Evolutionary conservation across 768 basidiomycete species (phyloP).

Genomic region (Pluteus cervinus): DNA sequence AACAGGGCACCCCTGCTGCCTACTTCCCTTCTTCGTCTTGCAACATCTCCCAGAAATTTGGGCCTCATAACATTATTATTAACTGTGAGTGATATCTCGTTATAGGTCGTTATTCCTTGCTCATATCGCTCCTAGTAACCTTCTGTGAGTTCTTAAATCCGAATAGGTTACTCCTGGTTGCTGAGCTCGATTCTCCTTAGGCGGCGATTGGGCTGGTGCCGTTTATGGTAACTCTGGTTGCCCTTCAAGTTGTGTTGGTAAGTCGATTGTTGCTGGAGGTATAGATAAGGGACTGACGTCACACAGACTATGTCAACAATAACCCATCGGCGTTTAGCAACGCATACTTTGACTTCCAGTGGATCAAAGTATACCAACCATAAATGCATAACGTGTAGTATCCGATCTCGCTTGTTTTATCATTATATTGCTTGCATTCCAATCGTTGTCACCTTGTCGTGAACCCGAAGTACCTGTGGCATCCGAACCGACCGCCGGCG

Average conservation of each 20-base stretch:
- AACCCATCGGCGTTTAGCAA: conserved; percentile 61
- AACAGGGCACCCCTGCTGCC: conserved; percentile 52
- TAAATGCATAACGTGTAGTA: too few relatives aligned
- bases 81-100: conserved; percentile 31
- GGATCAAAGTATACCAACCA: conserved; percentile 45
- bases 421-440: too few relatives aligned
- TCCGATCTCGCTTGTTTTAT: too few relatives aligned
- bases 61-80: conserved; percentile 58
- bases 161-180: background rate
- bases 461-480: too few relatives aligned
- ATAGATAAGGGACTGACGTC: too few relatives aligned
- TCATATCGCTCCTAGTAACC: conserved; percentile 30
- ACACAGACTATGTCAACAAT: conserved; percentile 62
- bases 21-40: conserved; percentile 58
- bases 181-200: conserved; percentile 17
- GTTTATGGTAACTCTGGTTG: conserved; percentile 43
- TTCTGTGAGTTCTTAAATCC: conserved; percentile 43
- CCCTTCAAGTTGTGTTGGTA: conserved; percentile 46
- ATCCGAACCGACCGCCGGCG: too few relatives aligned
- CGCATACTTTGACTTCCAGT: conserved; percentile 69
- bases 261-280: conserved; percentile 14
- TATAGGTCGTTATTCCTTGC: background rate
- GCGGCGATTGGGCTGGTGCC: conserved; percentile 54
- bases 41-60: conserved; percentile 47
- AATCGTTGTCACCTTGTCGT: too few relatives aligned